phyloP scores from a whole-genome alignment of 2,329 filamentous ascomycete species.

The Fusarium tupiense region DNA sequence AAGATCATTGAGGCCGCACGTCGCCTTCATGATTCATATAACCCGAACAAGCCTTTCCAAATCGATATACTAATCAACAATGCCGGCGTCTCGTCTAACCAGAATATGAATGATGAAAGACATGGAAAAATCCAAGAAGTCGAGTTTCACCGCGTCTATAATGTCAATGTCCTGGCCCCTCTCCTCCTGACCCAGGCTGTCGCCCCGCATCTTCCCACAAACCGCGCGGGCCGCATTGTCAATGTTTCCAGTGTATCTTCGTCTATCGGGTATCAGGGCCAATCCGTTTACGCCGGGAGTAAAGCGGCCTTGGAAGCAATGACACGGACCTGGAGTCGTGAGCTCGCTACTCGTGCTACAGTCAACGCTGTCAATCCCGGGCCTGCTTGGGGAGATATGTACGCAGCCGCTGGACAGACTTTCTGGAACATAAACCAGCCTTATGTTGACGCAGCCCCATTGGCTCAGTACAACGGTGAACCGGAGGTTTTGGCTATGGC shows the following conservation, averaged over 20 bases:
- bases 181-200: slow-evolving; percentile 80
- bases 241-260: slow-evolving; percentile 66
- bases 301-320: slow-evolving; percentile 69
- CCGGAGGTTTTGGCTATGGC: slow-evolving; percentile 43
- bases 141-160: slow-evolving; percentile 78
- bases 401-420: slow-evolving; percentile 49
- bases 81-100: slow-evolving; percentile 77
- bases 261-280: slow-evolving; percentile 63
- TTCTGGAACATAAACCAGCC: slow-evolving; percentile 53
- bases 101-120: slow-evolving; percentile 65
- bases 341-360: slow-evolving; percentile 62
- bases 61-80: slow-evolving; percentile 92
- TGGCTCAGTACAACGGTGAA: slow-evolving; percentile 49
- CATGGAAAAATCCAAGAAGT: slow-evolving; percentile 63
- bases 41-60: slow-evolving; percentile 38
- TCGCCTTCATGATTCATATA: slow-evolving; percentile 42
- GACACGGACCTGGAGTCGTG: slow-evolving; percentile 67
- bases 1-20: slow-evolving; percentile 46
- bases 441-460: slow-evolving; percentile 50
- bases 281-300: slow-evolving; percentile 66
- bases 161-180: slow-evolving; percentile 84
- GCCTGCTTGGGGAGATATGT: slow-evolving; percentile 65
- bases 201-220: slow-evolving; percentile 71
- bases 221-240: slow-evolving; percentile 71
- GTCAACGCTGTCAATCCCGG: slow-evolving; percentile 69